Conservation (phyloP, 1,284 basidiomycete species). For the Leccinum pallidistipes region DNA sequence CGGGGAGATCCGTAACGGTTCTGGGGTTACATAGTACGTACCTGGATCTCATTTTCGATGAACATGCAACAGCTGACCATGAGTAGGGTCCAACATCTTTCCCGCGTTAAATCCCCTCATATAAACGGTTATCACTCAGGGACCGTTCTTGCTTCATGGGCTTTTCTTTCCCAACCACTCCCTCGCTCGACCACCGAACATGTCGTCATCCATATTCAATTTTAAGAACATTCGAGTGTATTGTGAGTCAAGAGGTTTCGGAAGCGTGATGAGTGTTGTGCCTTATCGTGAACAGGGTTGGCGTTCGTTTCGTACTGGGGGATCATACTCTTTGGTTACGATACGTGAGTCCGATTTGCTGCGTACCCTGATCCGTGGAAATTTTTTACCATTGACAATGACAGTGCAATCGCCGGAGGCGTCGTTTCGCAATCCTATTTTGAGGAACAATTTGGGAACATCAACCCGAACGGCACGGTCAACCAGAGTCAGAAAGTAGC, state of each 20-base stretch:
- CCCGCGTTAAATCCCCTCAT: not conserved
- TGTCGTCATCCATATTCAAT: constrained; percentile 11
- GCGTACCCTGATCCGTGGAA: constrained; percentile 1
- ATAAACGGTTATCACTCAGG: not conserved
- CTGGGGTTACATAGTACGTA: not conserved
- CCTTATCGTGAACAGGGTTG: constrained; percentile 46
- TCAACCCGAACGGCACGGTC: constrained; percentile 39
- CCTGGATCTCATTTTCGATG: not conserved
- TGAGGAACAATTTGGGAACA: constrained; percentile 58
- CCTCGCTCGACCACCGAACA: not conserved
- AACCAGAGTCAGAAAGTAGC: constrained; percentile 40
- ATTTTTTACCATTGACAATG: not conserved
- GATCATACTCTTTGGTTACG: constrained; percentile 78
- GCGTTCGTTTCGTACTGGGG: constrained; percentile 77
- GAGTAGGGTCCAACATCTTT: not conserved
- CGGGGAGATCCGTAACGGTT: not conserved
- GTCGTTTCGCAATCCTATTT: constrained; percentile 67
- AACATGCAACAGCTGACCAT: not conserved
- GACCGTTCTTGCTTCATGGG: not conserved
- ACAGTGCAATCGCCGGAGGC: constrained; percentile 60
- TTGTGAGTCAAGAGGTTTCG: constrained; percentile 40
- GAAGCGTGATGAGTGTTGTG: not conserved
- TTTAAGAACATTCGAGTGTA: constrained; percentile 62
- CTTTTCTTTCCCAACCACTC: not conserved
- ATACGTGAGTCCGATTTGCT: constrained; percentile 50